Base-by-base conservation (phyloP, 1,284 basidiomycete species). In the Fomitiporia mediterranea region DNA sequence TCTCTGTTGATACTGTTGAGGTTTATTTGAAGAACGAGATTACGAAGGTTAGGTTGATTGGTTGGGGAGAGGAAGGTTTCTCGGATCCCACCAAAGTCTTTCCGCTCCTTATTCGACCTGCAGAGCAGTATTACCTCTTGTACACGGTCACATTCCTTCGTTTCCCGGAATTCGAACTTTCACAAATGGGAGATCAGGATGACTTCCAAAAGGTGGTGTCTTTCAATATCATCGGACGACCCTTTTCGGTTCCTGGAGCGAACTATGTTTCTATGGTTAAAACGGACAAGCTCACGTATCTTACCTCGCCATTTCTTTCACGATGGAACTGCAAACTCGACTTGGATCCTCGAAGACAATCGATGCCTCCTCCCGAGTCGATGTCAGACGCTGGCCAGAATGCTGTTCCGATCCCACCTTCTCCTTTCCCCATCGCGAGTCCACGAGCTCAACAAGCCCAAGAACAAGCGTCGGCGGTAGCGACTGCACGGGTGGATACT, bases 241-340 rank as follows among this genome's bases (percentile, higher is more conserved):
- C 91, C 0, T 87, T 64, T 58, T 66, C 64, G 40, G 60, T 39
- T 15, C 53, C 53, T 42, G 39, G 34, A 5, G 25, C 25, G 7
- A 46, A 55, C 21, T 60, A 37, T 25, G 53, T 52, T 43, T 37
- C 27, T 59, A 53, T 37, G 52, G 46, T 34, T 17, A 25, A 17
- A 13, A 27, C 21, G 27, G 59, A 19, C 34, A 27, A 35, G 8
- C 58, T 72, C 2, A 64, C 70, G 0, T 89, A 83, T 62, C 88
- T 88, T 0, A 91, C 92, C 0, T 71, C 72, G 5, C 73, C 80
- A 0, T 95, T 94, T 69, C 81, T 83, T 0, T 92, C 90, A 0
- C 75, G 85, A 23, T 95, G 93, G 93, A 94, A 92, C 63, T 93
- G 90, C 60, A 74, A 88, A 0, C 81, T 96, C 28, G 91, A 94